Conservation (phyloP, 345 rosid genomes). For the Eucalyptus grandis region DNA sequence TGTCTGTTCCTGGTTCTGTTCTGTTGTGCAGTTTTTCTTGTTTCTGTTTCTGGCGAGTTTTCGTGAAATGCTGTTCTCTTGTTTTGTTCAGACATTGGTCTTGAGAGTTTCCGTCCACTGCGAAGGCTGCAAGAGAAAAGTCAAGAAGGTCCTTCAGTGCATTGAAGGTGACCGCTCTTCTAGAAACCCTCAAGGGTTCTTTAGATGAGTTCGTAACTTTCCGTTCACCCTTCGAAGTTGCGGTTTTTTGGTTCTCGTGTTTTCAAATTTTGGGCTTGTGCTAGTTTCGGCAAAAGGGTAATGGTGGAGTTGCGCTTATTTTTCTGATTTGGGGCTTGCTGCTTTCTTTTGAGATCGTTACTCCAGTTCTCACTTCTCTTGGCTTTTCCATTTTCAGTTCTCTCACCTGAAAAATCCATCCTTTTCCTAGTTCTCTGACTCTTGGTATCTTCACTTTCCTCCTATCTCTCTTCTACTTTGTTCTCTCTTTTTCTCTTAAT, state of each 20-base stretch:
- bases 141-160: slow-evolving; percentile 50
- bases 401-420: not conserved
- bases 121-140: slow-evolving; percentile 79
- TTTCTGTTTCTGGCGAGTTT: not conserved
- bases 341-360: not conserved
- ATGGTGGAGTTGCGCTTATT: not conserved
- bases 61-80: not conserved
- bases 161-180: slow-evolving; percentile 36
- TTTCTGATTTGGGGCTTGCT: not conserved
- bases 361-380: not conserved
- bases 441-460: not conserved
- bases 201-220: not conserved
- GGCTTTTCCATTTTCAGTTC: not conserved
- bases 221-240: not conserved
- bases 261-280: not conserved
- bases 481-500: not conserved
- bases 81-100: slow-evolving; percentile 28
- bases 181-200: not conserved
- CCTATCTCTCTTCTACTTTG: not conserved
- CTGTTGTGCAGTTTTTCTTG: not conserved
- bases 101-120: slow-evolving; percentile 77
- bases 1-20: not conserved
- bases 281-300: not conserved
- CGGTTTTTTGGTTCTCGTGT: not conserved
- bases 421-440: not conserved